phyloP scores from a whole-genome alignment of 805 yeast genomes.

The Yarrowia deformans region DNA sequence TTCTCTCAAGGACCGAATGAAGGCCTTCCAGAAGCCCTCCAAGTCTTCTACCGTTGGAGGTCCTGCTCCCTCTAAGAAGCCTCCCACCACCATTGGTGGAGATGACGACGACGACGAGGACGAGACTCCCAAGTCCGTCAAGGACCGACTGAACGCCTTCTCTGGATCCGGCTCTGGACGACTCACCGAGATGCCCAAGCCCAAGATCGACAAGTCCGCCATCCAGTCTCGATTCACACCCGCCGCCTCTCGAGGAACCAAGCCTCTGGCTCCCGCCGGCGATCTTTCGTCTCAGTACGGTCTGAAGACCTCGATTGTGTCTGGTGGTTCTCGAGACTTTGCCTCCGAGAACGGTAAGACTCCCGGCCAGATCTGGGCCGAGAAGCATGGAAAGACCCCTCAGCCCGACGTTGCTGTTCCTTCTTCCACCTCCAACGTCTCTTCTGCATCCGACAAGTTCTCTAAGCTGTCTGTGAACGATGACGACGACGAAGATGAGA shows the following conservation, averaged over 20 bases:
- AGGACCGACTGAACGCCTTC: conserved; percentile 50
- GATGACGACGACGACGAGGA: conserved; percentile 43
- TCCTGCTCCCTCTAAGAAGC: conserved; percentile 11
- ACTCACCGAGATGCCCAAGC: conserved; percentile 69
- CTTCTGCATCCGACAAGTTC: conserved; percentile 42
- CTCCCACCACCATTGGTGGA: conserved; percentile 17
- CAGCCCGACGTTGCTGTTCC: conserved; percentile 42
- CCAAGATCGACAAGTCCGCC: conserved; percentile 54
- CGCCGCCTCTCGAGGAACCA: conserved; percentile 44
- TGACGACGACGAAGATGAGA: conserved; percentile 44
- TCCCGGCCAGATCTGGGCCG: conserved; percentile 97
- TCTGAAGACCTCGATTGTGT: conserved; percentile 43
- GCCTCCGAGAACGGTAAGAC: conserved; percentile 80
- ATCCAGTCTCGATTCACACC: conserved; percentile 36
- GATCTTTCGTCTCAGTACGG: conserved; percentile 53
- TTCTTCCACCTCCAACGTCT: conserved; percentile 46
- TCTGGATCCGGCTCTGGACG: conserved; percentile 55
- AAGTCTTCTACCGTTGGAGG: conserved; percentile 5
- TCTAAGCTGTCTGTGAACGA: conserved; percentile 44
- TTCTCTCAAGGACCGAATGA: conserved; percentile 37
- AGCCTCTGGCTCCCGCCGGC: conserved; percentile 50
- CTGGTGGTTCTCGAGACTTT: conserved; percentile 64
- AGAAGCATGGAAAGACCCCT: conserved; percentile 68
- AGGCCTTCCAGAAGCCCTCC: conserved; percentile 35
- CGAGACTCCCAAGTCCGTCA: conserved; percentile 45